Evolutionary conservation across 164 flowering plant genomes (phyloP), one percentile per base, ranked within the genome.

Genomic region (Chimonanthus salicifolius): DNA sequence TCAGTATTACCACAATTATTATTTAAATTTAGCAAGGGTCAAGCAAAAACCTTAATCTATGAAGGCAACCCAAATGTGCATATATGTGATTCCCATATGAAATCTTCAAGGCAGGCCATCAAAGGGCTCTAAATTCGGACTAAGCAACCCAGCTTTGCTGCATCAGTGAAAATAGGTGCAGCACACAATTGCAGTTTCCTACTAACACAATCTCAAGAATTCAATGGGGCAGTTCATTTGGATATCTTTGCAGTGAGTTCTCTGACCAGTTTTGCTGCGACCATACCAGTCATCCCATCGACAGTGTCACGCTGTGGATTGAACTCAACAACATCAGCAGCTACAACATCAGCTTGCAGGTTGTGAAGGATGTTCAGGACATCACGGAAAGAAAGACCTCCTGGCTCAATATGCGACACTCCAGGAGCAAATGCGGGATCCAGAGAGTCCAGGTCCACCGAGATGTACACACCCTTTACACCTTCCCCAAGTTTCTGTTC

Each of bases 401-500:
- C 98, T n/a, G 98, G 97, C 80, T 95, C 99, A 66, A 95, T 88
- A 75, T 95, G 99, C 44, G 99, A 95, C 33, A 95, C 99, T 7
- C 98, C 99, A 10, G 97, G 99, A 65, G 99, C 97, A 88, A 95
- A 93, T 67, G 97, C 98, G 72, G 99, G 99, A 75, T 95, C 99
- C 21, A 95, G 90, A 74, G 94, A 85, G 78, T 95, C 99, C 74
- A 95, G 84, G 78, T 95, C 99, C 49, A 95, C 64, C 62, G 98
- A 95, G 68, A 95, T 84, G 72, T 95, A 95, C 44, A 95, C 98
- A 10, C 99, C 98, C 79, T 93, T 95, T 20, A 84, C 98, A 45
- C 98, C 99, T 77, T 92, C 96, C 13, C 99, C 99, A 13, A 95
- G 84, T 90, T 89, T 89, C 99, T 95, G 94, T 68, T 21, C 50